Evolutionary conservation across 257 asterid species (phyloP).

Genomic region (Solanum sejunctum): DNA sequence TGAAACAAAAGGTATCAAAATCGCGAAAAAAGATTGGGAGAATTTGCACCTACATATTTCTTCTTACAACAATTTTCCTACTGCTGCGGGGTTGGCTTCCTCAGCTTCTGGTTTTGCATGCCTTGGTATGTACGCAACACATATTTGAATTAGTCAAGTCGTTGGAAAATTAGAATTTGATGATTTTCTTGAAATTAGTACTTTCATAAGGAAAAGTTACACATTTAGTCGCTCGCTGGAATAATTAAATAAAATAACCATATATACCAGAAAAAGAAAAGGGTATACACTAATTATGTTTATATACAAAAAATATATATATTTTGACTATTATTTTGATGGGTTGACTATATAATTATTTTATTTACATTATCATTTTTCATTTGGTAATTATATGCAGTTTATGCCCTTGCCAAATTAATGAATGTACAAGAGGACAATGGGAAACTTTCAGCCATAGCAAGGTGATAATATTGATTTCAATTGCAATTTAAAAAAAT

Average conservation of each 20-base stretch:
- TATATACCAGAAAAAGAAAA: too few relatives aligned
- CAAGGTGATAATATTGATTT: slow-evolving; percentile 36
- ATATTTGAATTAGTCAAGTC: too few relatives aligned
- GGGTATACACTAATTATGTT: too few relatives aligned
- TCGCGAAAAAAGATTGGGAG: slow-evolving; percentile 74
- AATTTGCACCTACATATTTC: slow-evolving; percentile 72
- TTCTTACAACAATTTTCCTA: slow-evolving; percentile 92
- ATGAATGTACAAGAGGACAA: slow-evolving; percentile 93
- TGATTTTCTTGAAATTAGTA: too few relatives aligned
- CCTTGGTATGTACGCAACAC: slow-evolving; percentile 39
- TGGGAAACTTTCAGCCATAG: slow-evolving; percentile 77
- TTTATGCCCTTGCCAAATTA: slow-evolving; percentile 80
- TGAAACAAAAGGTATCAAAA: slow-evolving; percentile 68
- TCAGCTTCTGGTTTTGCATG: slow-evolving; percentile 99
- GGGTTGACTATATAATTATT: too few relatives aligned
- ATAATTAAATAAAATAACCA: too few relatives aligned
- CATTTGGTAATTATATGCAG: slow-evolving; percentile 19
- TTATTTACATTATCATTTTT: neutral
- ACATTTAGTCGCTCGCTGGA: too few relatives aligned
- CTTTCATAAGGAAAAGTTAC: too few relatives aligned
- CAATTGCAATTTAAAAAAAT: too few relatives aligned
- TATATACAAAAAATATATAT: neutral
- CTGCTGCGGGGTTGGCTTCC: slow-evolving; percentile 99
- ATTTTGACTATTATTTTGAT: neutral
- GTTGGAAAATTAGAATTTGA: neutral